These are phyloP conservation scores for Biscutella laevigata DNA, from an alignment of 441 rosid genomes.

Conservation along the genomic window DNA sequence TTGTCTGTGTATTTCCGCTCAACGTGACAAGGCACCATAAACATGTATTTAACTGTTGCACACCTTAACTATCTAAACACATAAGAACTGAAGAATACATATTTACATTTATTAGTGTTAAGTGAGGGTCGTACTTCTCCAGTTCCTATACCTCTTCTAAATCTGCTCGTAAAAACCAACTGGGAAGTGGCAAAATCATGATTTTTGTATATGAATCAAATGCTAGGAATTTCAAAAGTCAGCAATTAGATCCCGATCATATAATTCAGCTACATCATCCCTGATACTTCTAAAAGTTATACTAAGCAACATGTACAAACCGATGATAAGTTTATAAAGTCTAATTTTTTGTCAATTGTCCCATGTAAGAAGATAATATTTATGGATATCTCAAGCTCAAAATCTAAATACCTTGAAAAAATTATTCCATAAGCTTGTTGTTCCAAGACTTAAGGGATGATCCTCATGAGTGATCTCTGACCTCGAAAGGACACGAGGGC, in stretches of 20 bases:
- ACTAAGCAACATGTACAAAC: neutral
- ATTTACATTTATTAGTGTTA: neutral
- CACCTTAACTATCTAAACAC: neutral
- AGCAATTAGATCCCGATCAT: neutral
- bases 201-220: neutral
- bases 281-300: neutral
- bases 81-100: neutral
- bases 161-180: constrained; percentile 1
- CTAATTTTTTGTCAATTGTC: neutral
- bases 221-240: neutral
- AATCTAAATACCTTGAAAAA: constrained; percentile 61
- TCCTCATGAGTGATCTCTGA: constrained; percentile 62
- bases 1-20: neutral
- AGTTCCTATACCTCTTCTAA: neutral
- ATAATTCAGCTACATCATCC: constrained; percentile 4
- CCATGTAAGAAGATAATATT: neutral
- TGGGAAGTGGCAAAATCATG: neutral
- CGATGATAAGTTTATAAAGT: neutral
- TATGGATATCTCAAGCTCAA: neutral
- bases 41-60: neutral
- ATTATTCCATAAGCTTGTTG: constrained; percentile 73
- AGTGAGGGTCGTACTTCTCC: neutral
- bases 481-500: constrained; percentile 46
- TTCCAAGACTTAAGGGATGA: constrained; percentile 80
- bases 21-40: neutral